These are phyloP conservation scores for Alloteropsis semialata DNA, from an alignment of 176 grass and related monocot species.

Conservation along the genomic window DNA sequence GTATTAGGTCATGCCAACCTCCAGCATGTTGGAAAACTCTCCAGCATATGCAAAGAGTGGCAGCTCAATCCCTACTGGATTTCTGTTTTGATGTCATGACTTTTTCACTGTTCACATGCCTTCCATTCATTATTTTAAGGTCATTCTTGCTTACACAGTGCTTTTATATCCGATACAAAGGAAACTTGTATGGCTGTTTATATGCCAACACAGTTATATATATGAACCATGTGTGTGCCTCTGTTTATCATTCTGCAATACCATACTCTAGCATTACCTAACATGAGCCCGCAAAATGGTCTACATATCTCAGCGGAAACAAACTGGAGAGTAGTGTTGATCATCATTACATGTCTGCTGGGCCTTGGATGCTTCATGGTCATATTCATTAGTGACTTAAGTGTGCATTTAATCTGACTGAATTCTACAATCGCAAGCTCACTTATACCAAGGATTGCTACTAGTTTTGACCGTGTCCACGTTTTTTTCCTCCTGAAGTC, in stretches of 20 bases:
- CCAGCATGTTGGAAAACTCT: constrained; percentile 6
- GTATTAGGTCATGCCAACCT: background rate
- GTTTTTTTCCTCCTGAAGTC: background rate
- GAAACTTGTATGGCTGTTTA: background rate
- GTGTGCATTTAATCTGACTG: background rate
- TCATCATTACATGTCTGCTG: background rate
- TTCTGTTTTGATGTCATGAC: background rate
- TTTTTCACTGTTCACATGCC: background rate
- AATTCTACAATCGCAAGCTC: background rate
- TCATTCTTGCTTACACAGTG: background rate
- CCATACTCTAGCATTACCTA: background rate
- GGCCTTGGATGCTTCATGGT: background rate
- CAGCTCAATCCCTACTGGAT: background rate
- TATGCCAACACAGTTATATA: background rate
- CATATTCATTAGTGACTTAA: background rate
- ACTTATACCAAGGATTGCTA: background rate
- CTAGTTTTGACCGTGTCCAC: background rate
- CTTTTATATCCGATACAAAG: background rate
- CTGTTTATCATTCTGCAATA: background rate
- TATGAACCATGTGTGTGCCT: background rate
- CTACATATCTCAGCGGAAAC: background rate
- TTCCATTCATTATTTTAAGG: background rate
- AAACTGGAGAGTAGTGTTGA: background rate
- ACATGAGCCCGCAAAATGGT: background rate
- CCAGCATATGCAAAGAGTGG: background rate